These are phyloP conservation scores for Helotiales sp. DNA, from an alignment of 2,329 filamentous ascomycete genomes.

Conservation along the genomic window DNA sequence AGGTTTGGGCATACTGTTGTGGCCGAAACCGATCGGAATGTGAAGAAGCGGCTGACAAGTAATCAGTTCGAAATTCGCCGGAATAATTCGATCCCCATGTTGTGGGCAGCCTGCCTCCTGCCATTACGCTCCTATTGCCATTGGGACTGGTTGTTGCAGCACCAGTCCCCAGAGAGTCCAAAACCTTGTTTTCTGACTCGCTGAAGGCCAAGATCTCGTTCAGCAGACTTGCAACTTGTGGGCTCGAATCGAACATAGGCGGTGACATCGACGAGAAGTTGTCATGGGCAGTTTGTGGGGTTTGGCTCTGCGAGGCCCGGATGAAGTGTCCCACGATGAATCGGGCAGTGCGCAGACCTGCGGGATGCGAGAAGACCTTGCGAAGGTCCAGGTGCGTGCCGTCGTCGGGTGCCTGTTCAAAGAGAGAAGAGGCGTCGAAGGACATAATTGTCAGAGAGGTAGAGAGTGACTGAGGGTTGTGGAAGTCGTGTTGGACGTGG, in stretches of 20 bases:
- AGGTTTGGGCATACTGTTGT: background rate
- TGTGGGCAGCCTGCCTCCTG: background rate
- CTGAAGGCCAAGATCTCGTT: conserved; percentile 28
- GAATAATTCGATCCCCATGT: background rate
- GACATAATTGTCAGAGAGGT: conserved; percentile 20
- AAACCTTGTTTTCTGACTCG: conserved; percentile 7
- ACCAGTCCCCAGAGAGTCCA: background rate
- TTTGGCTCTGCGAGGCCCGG: background rate
- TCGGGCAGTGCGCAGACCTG: conserved; percentile 29
- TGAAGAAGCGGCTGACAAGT: background rate
- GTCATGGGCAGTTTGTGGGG: background rate
- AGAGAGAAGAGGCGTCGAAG: conserved; percentile 13
- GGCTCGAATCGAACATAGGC: conserved; percentile 15
- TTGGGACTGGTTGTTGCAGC: background rate
- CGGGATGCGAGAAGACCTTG: conserved; percentile 25
- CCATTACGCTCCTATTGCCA: background rate
- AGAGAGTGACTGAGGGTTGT: background rate
- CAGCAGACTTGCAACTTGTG: conserved; percentile 21
- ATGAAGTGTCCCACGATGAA: conserved; percentile 18
- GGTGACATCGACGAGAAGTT: conserved; percentile 13
- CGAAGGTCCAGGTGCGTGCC: conserved; percentile 22
- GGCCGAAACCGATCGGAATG: background rate
- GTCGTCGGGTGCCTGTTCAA: conserved; percentile 9
- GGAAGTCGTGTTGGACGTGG: conserved; percentile 14
- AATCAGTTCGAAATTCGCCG: background rate